Evolutionary conservation across 768 basidiomycete species (phyloP), one percentile per base, ranked within the genome.

Genomic region (Serendipita vermifera): DNA sequence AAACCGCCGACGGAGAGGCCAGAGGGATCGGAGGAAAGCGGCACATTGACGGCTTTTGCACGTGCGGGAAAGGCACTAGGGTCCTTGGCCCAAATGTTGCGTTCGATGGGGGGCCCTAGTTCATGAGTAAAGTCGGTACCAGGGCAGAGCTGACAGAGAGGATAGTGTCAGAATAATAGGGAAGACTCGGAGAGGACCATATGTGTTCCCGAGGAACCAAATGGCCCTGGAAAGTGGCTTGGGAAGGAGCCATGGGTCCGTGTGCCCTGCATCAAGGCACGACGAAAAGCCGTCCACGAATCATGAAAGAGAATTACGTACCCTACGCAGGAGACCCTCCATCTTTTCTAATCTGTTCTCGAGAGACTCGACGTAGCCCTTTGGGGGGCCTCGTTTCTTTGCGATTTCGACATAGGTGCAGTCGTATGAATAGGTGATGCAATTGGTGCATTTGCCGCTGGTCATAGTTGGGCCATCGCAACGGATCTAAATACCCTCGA

Each of bases 341-440:
- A 73, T 73, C 48, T 72, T 70, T 27, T 71, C 77, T 1, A 80
- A 61, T 15, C 77, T 66, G 62, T 73, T 65, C 66, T 84, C 83
- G 33, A 85, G 71, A 48, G 73, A 75, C 62, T 83, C 39, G 13
- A 73, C 81, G 62, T 58, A 83, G 79, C 78, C 80, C 68, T 83
- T 83, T 3, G 82, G 77, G 22, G 82, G 75, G 3, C 83, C 83
- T 22, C 82, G 72, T 66, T 73, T 81, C 60, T 82, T 84, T 9
- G 80, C 78, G 17, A 80, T 76, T 67, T 83, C 81, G 55, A 78
- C 73, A 63, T 85, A 83, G 1, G 79, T 82, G 65, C 84, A 86
- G 17, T 82, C 77, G 35, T 74, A 68, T 53, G 74, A 72, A 59
- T 73, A 78, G 22, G 79, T 73, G 22, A 75, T 70, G 62, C 83